phyloP scores from a whole-genome alignment of 345 rosid species.

The Eutrema yunnanense region DNA sequence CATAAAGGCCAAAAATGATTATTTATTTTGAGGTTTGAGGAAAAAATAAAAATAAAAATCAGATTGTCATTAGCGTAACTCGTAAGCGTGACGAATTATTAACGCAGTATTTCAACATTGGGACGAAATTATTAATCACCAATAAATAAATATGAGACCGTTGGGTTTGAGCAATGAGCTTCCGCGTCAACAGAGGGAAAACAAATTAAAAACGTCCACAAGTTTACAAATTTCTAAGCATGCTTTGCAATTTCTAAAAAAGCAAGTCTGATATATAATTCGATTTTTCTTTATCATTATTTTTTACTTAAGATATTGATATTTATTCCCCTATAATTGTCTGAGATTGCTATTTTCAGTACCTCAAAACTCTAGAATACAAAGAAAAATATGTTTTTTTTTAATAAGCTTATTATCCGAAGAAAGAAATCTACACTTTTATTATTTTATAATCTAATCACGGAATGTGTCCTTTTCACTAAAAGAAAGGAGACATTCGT shows the following conservation, averaged over 20 bases:
- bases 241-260: not conserved
- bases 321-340: not conserved
- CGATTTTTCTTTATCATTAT: not conserved
- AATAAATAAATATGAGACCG: slow-evolving; percentile 4
- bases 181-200: slow-evolving; percentile 62
- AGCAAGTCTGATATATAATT: not conserved
- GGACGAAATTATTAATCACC: not conserved
- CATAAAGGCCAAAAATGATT: slow-evolving; percentile 12
- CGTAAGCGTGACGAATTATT: slow-evolving; percentile 69
- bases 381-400: not conserved
- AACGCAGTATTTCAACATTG: slow-evolving; percentile 39
- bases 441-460: not conserved
- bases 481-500: slow-evolving; percentile 11
- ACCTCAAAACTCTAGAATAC: not conserved
- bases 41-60: not conserved
- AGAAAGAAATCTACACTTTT: not conserved
- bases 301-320: not conserved
- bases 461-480: slow-evolving; percentile 18
- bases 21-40: not conserved
- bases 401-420: not conserved
- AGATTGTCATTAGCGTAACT: not conserved
- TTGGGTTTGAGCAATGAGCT: slow-evolving; percentile 29
- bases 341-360: not conserved
- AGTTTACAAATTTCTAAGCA: not conserved
- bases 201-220: not conserved